These are phyloP conservation scores for Venustampulla echinocandica DNA, from an alignment of 495 filamentous ascomycete species.

Conservation along the genomic window DNA sequence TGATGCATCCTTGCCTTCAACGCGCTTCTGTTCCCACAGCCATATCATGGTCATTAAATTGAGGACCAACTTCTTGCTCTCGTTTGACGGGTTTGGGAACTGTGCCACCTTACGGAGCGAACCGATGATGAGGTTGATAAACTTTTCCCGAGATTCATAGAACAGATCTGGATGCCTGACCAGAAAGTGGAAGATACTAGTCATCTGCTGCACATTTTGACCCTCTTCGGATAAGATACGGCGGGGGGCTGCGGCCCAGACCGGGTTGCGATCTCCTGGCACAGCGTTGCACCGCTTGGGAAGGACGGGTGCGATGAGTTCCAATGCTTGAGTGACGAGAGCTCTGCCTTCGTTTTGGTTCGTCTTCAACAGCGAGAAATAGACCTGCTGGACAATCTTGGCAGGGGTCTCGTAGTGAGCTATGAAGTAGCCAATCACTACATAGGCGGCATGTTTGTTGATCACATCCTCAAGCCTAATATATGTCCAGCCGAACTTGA, in stretches of 20 bases:
- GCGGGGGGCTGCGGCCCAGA: constrained; percentile 87
- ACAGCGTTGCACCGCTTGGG: constrained; percentile 56
- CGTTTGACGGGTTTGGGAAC: constrained; percentile 77
- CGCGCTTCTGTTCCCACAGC: constrained; percentile 82
- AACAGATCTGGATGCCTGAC: constrained; percentile 89
- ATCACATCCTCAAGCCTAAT: constrained; percentile 96
- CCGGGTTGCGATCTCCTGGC: constrained; percentile 44
- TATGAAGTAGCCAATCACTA: constrained; percentile 95
- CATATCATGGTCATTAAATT: constrained; percentile 84
- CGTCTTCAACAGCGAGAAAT: constrained; percentile 79
- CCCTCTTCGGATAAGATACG: constrained; percentile 91
- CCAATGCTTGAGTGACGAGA: constrained; percentile 86
- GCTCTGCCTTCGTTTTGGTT: constrained; percentile 92
- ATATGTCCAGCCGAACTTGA: constrained; percentile 98
- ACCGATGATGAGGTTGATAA: constrained; percentile 78
- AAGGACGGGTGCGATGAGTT: constrained; percentile 86
- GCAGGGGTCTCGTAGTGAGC: constrained; percentile 91
- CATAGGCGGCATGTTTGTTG: constrained; percentile 97
- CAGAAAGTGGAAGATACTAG: constrained; percentile 93
- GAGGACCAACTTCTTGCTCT: constrained; percentile 85
- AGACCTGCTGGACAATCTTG: constrained; percentile 93
- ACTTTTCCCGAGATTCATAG: constrained; percentile 88
- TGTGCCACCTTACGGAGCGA: constrained; percentile 82
- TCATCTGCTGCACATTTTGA: constrained; percentile 94
- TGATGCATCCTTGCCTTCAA: constrained; percentile 42